Evolutionary conservation across 495 filamentous ascomycete genomes (phyloP), one percentile per base, ranked within the genome.

Genomic region (Extremus antarcticus): DNA sequence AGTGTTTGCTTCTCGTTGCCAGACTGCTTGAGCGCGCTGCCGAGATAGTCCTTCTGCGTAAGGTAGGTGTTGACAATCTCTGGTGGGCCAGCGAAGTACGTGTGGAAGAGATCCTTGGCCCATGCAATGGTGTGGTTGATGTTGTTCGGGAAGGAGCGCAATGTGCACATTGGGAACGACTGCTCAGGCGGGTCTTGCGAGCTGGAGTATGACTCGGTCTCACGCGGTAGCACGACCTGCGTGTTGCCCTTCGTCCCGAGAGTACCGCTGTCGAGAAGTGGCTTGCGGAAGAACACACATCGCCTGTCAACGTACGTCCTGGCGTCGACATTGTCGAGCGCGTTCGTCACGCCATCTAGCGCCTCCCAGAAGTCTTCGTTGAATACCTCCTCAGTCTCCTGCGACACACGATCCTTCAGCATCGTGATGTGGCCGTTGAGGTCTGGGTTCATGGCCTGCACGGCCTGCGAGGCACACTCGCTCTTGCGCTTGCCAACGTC

Each of bases 71-170:
- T 99, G 62, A 91, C 90, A 16, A 90, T 83, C 71, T 99, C 92
- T 17, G 91, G 86, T 15, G 90, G 88, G 52, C 90, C 90, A 55
- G 94, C 88, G 62, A 95, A 99, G 54, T 85, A 90, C 19, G 82
- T 82, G 69, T 95, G 88, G 74, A 99, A 99, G 20, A 95, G 74
- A 64, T 97, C 92, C 45, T 91, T 82, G 23, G 90, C 87, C 94
- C 94, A 99, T 20, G 94, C 94, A 68, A 99, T 99, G 3, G 94
- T 99, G 66, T 99, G 94, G 72, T 99, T 88, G 66, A 99, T 99
- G 65, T 83, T 85, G 74, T 99, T 99, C 53, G 94, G 94, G 78
- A 99, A 99, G 74, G 90, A 95, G 57, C 90, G 80, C 53, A 99
- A 75, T 2, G 94, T 99, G 68, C 94, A 99, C 87, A 95, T 95